These are phyloP conservation scores for Solanum commersonii DNA, from an alignment of 257 asterid species.

Conservation along the genomic window DNA sequence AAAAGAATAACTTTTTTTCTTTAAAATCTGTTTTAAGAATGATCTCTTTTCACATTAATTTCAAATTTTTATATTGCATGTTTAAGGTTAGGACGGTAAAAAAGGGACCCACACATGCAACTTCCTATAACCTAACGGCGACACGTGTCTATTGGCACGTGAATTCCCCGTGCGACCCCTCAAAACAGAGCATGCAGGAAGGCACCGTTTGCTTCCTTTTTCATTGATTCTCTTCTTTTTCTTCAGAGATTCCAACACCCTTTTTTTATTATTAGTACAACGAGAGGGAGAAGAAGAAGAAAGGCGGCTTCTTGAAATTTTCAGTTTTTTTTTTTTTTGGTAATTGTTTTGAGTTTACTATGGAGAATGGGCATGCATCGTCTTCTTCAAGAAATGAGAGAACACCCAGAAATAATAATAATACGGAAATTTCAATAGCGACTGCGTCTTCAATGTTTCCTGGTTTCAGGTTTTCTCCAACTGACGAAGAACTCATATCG, in stretches of 20 bases:
- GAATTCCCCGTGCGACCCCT: not conserved
- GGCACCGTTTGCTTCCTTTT: not conserved
- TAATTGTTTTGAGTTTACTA: slow-evolving; percentile 35
- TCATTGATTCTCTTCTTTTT: slow-evolving; percentile 6
- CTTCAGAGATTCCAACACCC: not conserved
- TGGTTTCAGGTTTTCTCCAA: slow-evolving; percentile 83
- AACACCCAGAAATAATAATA: not conserved
- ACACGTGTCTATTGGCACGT: not conserved
- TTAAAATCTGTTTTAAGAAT: too few relatives aligned
- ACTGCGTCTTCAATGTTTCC: slow-evolving; percentile 73
- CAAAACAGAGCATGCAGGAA: not conserved
- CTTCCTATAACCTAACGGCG: not conserved
- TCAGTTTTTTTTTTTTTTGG: too few relatives aligned
- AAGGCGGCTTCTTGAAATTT: not conserved
- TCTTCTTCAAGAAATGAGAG: not conserved
- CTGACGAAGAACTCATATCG: slow-evolving; percentile 68
- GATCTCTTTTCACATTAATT: too few relatives aligned
- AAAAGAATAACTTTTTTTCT: too few relatives aligned
- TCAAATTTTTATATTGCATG: accelerated
- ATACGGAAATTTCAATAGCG: slow-evolving; percentile 48
- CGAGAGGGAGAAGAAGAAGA: not conserved
- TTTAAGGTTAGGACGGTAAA: too few relatives aligned
- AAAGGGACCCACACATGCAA: not conserved
- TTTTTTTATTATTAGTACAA: not conserved
- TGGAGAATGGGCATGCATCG: slow-evolving; percentile 18